These are phyloP conservation scores for Lipomyces sp. DNA, from an alignment of 805 yeast genomes.

Conservation along the genomic window DNA sequence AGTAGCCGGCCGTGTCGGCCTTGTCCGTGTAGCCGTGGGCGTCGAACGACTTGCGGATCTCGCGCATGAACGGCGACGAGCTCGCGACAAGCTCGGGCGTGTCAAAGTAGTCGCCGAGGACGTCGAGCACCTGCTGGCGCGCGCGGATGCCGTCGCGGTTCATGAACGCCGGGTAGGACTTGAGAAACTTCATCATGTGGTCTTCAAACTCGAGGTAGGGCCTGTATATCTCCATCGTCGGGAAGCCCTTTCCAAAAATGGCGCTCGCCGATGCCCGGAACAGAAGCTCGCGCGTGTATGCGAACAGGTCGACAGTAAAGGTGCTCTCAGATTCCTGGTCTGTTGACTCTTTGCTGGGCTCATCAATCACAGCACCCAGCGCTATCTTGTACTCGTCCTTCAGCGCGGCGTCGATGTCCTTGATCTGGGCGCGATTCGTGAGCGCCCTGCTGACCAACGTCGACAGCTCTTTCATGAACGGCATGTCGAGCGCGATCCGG, in stretches of 20 bases:
- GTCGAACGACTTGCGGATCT: constrained; percentile 1
- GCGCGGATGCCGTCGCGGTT: constrained; percentile 11
- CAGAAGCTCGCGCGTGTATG: constrained; percentile 1
- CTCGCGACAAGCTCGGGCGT: constrained; percentile 4
- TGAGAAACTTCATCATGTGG: constrained; percentile 13
- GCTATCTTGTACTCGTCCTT: not conserved
- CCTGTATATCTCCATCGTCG: constrained; percentile 7
- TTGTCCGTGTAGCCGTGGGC: not conserved
- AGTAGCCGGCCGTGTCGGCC: constrained; percentile 15
- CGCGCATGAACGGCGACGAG: constrained; percentile 6
- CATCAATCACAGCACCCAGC: not conserved
- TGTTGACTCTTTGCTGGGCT: not conserved
- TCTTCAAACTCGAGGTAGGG: constrained; percentile 18
- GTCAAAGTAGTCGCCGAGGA: constrained; percentile 6
- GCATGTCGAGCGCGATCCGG: not conserved
- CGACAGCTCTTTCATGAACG: constrained; percentile 1
- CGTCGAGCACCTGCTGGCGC: constrained; percentile 16
- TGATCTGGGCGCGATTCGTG: not conserved
- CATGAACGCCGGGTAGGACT: constrained; percentile 13
- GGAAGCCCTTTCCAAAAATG: constrained; percentile 21
- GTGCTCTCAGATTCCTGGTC: not conserved
- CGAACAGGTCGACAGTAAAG: constrained; percentile 4
- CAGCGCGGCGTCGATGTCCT: not conserved
- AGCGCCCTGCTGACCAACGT: not conserved
- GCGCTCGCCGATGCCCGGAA: constrained; percentile 13